These are phyloP conservation scores for Leishmania gerbilli DNA, from an alignment of 208 protist genomes.

Conservation along the genomic window DNA sequence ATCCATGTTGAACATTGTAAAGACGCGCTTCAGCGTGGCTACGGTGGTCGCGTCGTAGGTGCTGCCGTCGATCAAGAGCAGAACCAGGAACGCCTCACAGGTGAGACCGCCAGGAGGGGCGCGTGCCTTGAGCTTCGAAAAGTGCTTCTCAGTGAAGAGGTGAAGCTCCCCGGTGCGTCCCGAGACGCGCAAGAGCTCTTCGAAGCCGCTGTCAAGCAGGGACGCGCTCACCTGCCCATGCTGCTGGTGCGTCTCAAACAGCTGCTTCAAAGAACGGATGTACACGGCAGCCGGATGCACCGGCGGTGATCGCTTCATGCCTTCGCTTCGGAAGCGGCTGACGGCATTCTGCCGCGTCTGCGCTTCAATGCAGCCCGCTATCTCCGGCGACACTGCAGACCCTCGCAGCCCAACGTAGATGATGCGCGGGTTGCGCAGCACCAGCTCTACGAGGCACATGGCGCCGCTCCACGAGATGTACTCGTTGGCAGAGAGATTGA, in stretches of 20 bases:
- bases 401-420: constrained; percentile 53
- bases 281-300: constrained; percentile 64
- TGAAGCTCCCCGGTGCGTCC: constrained; percentile 16
- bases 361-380: constrained; percentile 48
- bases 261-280: constrained; percentile 68
- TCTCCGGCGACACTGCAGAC: constrained; percentile 36
- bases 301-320: constrained; percentile 28
- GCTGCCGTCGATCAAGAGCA: constrained; percentile 54
- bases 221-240: constrained; percentile 8
- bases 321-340: constrained; percentile 27
- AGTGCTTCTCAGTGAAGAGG: constrained; percentile 22
- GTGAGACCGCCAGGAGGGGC: constrained; percentile 40
- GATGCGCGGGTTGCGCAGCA: constrained; percentile 53
- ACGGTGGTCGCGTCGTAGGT: constrained; percentile 51
- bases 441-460: constrained; percentile 65
- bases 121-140: constrained; percentile 45
- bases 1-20: constrained; percentile 71
- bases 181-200: constrained; percentile 44
- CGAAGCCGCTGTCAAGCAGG: constrained; percentile 25
- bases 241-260: constrained; percentile 37
- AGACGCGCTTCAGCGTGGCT: constrained; percentile 41
- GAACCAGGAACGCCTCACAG: constrained; percentile 67
- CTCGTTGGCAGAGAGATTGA: constrained; percentile 69
- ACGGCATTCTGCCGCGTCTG: constrained; percentile 68
- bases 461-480: constrained; percentile 81